phyloP scores from a whole-genome alignment of 78 protist species.

The Polysphondylium violaceum region DNA sequence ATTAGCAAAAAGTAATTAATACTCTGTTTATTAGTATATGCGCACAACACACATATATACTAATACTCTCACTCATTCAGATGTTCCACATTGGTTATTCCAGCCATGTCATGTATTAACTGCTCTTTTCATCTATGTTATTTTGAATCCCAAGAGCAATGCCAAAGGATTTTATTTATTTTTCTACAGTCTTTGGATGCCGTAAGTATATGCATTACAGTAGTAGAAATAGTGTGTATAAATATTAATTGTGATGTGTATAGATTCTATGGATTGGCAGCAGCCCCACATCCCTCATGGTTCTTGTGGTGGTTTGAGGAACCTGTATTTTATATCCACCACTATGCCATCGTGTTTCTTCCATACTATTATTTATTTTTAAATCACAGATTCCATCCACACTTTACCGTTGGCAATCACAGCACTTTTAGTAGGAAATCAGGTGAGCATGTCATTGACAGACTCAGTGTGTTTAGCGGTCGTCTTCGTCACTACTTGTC shows the following conservation, averaged over 20 bases:
- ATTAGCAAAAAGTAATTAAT: too few relatives aligned
- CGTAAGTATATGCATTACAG: conserved; percentile 20
- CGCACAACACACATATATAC: too few relatives aligned
- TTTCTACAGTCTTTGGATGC: conserved; percentile 74
- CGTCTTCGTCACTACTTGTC: conserved; percentile 38
- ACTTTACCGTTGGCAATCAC: too few relatives aligned
- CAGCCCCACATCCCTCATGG: conserved; percentile 62
- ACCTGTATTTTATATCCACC: conserved; percentile 53
- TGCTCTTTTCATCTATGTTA: conserved; percentile 45
- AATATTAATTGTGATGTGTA: neutral
- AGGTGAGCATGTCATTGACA: neutral
- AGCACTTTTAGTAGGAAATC: neutral
- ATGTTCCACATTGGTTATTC: neutral
- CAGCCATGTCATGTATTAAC: conserved; percentile 77
- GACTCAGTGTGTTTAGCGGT: neutral
- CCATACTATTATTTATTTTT: conserved; percentile 55
- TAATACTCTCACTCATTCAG: too few relatives aligned
- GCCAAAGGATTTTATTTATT: conserved; percentile 38
- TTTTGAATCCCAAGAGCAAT: neutral
- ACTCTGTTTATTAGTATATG: too few relatives aligned
- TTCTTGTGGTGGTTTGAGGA: conserved; percentile 53
- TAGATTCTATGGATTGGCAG: conserved; percentile 53
- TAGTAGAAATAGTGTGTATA: neutral
- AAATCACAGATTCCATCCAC: conserved; percentile 74
- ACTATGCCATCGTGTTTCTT: conserved; percentile 2